Base-by-base conservation (phyloP, 2,329 filamentous ascomycete species). In the Alternaria infectoria region DNA sequence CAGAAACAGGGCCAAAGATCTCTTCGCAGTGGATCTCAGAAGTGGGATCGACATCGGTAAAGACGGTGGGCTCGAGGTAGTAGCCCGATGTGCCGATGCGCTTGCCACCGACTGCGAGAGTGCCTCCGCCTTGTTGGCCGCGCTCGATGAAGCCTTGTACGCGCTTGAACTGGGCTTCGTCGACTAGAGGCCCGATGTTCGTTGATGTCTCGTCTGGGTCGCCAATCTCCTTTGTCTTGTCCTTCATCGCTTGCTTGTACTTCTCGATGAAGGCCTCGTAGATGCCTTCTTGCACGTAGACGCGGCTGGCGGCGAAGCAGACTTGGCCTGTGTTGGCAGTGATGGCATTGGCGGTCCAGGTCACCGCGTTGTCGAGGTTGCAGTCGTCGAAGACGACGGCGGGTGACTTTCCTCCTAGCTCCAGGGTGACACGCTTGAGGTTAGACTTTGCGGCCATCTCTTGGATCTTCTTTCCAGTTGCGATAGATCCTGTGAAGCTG, bases 371-470 rank as follows among this genome's bases (percentile, higher is more conserved):
- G 5, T 83, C 80, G 10, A 84, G 70, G 65, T 83, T 77, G 15
- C 70, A 74, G 66, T 84, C 82, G 30, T 83, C 80, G 61, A 84
- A 84, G 7, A 84, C 75, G 6, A 84, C 72, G 2, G 79, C 78
- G 0, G 82, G 82, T 9, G 75, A 79, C 65, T 84, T 84, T 15
- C 82, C 82, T 17, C 82, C 82, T 1, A 83, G 74, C 63, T 83
- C 82, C 12, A 83, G 77, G 0, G 79, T 82, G 5, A 83, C 78
- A 19, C 77, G 73, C 72, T 83, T 83, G 7, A 83, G 69, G 55
- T 83, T 83, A 1, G 73, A 79, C 23, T 79, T 78, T 4, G 80
- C 77, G 5, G 81, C 80, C 62, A 79, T 78, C 52, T 79, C 74
- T 57, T 81, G 77, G 52, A 83, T 80, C 45, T 78, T 77, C 61